Percentiles rank a stretch among this genome's conserved stretches.
Conservation (phyloP, 2,329 filamentous ascomycete genomes). For the Colletotrichum cordylinicola region DNA sequence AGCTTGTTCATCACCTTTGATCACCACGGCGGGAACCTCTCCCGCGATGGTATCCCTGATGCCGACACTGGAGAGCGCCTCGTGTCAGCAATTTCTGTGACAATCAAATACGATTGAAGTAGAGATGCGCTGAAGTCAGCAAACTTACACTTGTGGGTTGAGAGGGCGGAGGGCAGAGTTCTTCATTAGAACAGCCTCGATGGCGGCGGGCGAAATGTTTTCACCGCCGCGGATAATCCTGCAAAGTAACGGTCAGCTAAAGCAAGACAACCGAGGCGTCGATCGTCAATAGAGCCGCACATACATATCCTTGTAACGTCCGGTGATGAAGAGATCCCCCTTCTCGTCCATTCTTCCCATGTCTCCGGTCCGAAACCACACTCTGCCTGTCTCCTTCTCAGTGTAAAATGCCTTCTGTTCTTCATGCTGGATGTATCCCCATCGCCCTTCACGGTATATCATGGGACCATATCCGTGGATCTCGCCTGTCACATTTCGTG, state of each 20-base stretch:
- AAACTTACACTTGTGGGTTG: background rate
- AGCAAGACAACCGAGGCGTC: too few species aligned
- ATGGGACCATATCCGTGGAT: background rate
- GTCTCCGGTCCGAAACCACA: background rate
- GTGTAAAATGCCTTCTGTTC: background rate
- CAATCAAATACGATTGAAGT: fast-evolving
- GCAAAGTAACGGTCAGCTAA: background rate
- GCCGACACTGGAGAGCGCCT: background rate
- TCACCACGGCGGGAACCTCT: background rate
- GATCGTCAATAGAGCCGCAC: background rate
- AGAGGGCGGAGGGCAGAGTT: background rate
- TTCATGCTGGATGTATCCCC: background rate
- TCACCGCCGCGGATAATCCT: background rate
- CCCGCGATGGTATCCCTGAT: background rate
- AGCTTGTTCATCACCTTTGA: background rate
- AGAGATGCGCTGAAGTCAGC: background rate
- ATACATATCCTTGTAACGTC: background rate
- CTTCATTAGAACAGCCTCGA: background rate
- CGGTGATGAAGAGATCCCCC: background rate
- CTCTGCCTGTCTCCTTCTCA: background rate
- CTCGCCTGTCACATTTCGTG: background rate
- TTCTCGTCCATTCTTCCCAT: background rate
- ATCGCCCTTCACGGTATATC: background rate
- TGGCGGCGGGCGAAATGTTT: background rate
- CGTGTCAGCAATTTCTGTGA: background rate